These are phyloP conservation scores for Evernia prunastri DNA, from an alignment of 495 filamentous ascomycete genomes.

Conservation along the genomic window DNA sequence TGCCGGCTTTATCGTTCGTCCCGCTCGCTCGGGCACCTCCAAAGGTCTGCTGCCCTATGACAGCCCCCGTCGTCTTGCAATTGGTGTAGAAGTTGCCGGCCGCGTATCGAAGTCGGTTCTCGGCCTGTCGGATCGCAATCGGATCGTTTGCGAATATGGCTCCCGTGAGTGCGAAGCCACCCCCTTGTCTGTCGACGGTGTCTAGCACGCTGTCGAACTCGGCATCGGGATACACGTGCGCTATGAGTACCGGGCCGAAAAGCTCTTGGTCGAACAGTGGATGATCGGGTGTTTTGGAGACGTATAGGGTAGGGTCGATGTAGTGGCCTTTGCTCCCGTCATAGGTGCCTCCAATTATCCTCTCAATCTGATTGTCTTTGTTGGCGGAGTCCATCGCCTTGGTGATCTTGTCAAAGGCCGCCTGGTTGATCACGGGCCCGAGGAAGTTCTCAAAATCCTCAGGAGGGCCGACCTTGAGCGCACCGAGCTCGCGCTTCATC, in stretches of 20 bases:
- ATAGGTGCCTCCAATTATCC: constrained; percentile 53
- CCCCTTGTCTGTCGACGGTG: constrained; percentile 61
- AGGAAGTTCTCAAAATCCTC: constrained; percentile 60
- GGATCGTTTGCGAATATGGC: constrained; percentile 69
- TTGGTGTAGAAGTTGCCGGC: constrained; percentile 91
- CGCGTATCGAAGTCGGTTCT: constrained; percentile 65
- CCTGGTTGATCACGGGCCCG: constrained; percentile 50
- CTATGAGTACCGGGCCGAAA: constrained; percentile 56
- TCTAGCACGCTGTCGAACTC: constrained; percentile 46
- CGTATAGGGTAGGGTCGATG: constrained; percentile 62
- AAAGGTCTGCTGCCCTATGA: constrained; percentile 90
- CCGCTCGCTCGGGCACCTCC: constrained; percentile 79
- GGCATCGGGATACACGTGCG: constrained; percentile 51
- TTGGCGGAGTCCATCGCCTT: constrained; percentile 57
- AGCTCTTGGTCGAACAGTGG: constrained; percentile 55
- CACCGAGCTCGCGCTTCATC: constrained; percentile 59
- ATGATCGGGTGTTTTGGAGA: constrained; percentile 56
- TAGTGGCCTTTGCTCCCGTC: constrained; percentile 57
- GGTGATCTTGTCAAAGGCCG: constrained; percentile 46
- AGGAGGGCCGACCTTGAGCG: constrained; percentile 62
- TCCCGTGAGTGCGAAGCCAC: constrained; percentile 73
- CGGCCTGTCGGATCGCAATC: constrained; percentile 57
- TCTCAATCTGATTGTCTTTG: constrained; percentile 53
- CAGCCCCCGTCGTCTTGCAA: constrained; percentile 86
- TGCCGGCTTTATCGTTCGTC: constrained; percentile 90